phyloP scores from a whole-genome alignment of 306 rosid genomes.

The Medicago ruthenica region DNA sequence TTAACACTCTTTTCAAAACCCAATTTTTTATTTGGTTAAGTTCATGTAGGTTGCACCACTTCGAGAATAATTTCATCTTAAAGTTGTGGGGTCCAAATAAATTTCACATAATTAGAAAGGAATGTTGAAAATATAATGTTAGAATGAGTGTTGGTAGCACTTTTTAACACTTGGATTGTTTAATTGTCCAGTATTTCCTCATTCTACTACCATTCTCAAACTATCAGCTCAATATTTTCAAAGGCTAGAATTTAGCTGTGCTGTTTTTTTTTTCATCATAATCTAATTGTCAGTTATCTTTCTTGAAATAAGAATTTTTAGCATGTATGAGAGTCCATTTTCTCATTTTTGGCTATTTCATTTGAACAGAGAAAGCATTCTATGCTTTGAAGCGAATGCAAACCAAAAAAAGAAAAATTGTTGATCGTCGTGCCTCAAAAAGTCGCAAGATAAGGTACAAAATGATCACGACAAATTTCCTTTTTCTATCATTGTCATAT shows the following conservation, averaged over 20 bases:
- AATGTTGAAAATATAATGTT: too few relatives aligned
- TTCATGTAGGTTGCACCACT: background rate
- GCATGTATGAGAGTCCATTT: background rate
- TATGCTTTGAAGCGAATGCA: conserved; percentile 72
- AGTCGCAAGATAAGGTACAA: conserved; percentile 89
- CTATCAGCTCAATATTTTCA: too few relatives aligned
- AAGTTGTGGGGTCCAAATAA: background rate
- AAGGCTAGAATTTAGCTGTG: too few relatives aligned
- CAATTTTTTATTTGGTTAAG: too few relatives aligned
- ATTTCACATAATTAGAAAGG: background rate
- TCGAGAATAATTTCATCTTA: background rate
- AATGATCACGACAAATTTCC: background rate
- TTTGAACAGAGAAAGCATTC: conserved; percentile 63
- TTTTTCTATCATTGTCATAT: background rate
- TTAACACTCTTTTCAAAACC: background rate
- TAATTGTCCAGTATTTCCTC: too few relatives aligned
- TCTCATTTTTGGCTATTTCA: conserved; percentile 35
- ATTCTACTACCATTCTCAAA: too few relatives aligned
- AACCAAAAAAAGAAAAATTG: conserved; percentile 82
- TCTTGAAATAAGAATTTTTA: too few relatives aligned
- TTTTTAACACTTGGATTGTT: too few relatives aligned
- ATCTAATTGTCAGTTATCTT: too few relatives aligned
- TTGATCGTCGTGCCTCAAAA: conserved; percentile 90
- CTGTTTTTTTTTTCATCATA: too few relatives aligned
- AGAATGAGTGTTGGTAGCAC: too few relatives aligned